Conservation (phyloP, 2,329 filamentous ascomycete species). For the Penicillium freii region DNA sequence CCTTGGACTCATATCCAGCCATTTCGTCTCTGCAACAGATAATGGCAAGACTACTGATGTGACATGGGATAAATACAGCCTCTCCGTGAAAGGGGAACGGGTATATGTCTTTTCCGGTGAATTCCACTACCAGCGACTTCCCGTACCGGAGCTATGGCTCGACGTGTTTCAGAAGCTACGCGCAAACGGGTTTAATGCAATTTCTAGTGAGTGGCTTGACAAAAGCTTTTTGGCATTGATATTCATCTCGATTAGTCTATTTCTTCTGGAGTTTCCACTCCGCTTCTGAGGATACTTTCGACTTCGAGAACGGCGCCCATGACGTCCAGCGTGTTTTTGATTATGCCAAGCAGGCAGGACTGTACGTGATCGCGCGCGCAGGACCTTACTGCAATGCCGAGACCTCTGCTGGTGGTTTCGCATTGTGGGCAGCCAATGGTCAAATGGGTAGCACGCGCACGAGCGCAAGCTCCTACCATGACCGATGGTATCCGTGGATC, state of each 20-base stretch:
- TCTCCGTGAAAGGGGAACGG: conserved; percentile 51
- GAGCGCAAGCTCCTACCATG: conserved; percentile 45
- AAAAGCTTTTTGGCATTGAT: not conserved
- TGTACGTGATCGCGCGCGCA: conserved; percentile 53
- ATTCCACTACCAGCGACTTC: conserved; percentile 55
- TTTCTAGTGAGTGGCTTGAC: conserved; percentile 36
- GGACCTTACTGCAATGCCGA: conserved; percentile 56
- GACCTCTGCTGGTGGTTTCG: conserved; percentile 49
- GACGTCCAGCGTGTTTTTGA: conserved; percentile 53
- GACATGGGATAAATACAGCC: conserved; percentile 54
- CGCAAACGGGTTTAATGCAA: conserved; percentile 54
- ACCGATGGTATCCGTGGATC: conserved; percentile 51
- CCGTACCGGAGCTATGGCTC: conserved; percentile 55
- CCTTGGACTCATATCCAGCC: conserved; percentile 9
- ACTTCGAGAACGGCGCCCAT: conserved; percentile 53
- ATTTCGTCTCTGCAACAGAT: conserved; percentile 30
- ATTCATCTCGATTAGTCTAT: conserved; percentile 22
- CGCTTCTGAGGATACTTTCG: conserved; percentile 37
- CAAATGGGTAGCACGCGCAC: conserved; percentile 47
- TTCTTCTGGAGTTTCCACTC: conserved; percentile 35
- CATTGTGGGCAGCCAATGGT: conserved; percentile 49
- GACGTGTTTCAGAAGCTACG: conserved; percentile 57
- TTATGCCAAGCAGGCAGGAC: conserved; percentile 51
- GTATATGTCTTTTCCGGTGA: conserved; percentile 52
- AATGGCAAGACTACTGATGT: conserved; percentile 48